Evolutionary conservation across 768 basidiomycete genomes (phyloP), one percentile per base, ranked within the genome.

Genomic region (Hygrophorus pudorinus): DNA sequence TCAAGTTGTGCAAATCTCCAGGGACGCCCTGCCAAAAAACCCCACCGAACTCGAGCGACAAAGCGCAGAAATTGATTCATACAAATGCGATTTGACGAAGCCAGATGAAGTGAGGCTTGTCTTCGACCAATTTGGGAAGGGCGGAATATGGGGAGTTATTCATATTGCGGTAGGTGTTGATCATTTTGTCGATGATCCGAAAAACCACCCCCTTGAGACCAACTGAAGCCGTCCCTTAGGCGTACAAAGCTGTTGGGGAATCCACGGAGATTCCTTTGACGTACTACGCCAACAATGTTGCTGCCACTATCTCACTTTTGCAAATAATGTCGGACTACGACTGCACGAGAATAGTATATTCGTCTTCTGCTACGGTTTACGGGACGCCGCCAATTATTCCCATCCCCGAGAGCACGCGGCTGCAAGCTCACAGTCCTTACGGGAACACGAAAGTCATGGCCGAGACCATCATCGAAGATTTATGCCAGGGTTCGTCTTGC

Each of bases 231-330:
- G 9, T 13, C 10, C n/a, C 24, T 28, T 55, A 92, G 89, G 96
- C 96, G 3, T 82, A 87, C 71, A 99, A 99, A 70, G 91, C 93
- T 14, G 96, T 99, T 38, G 96, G 96, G 34, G 96, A 99, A 64
- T 93, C 90, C 12, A 83, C 84, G 13, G 87, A 96, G 65, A 82
- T 88, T 41, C 96, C 96, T 3, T 62, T 98, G 57, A 76, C 80
- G 10, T 99, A 99, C 65, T 99, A 98, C 62, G 69, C 76, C 53
- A 92, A 91, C 70, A 99, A 99, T 57, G 96, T 99, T 45, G 64
- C 76, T 35, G 93, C 90, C 4, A 93, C 92, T 5, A 64, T 96
- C 45, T 80, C 74, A 40, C 79, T 98, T 16, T 70, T 96, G 51
- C 83, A 92, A 68, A 70, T 77, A 52, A 94, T 94, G 92, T 66